Conservation (phyloP, 805 yeast species). For the Metschnikowia rubicola region DNA sequence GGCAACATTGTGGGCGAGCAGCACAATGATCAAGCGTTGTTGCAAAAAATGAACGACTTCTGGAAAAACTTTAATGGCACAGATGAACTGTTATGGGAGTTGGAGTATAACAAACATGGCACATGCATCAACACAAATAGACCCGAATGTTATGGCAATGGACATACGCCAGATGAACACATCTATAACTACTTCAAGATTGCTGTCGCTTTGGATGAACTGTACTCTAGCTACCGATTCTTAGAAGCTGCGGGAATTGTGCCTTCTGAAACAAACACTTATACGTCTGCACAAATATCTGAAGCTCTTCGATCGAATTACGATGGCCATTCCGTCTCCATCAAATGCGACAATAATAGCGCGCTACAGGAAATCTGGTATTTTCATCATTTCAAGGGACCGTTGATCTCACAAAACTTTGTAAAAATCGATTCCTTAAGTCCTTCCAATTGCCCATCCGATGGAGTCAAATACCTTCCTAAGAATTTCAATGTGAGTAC, state of each 20-base stretch:
- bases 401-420: constrained; percentile 28
- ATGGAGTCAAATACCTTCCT: constrained; percentile 71
- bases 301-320: constrained; percentile 31
- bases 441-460: constrained; percentile 60
- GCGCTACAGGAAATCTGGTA: constrained; percentile 27
- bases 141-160: constrained; percentile 34
- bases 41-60: background rate
- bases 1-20: constrained; percentile 24
- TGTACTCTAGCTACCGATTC: constrained; percentile 36
- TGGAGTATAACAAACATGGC: constrained; percentile 43
- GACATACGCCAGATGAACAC: constrained; percentile 20
- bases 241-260: constrained; percentile 33
- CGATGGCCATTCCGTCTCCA: constrained; percentile 31
- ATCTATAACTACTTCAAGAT: constrained; percentile 29
- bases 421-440: constrained; percentile 57
- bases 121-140: constrained; percentile 39
- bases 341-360: constrained; percentile 28
- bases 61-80: constrained; percentile 34
- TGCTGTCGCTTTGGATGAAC: constrained; percentile 30
- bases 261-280: constrained; percentile 33
- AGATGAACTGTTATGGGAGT: constrained; percentile 36
- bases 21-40: constrained; percentile 24
- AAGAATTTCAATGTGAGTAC: constrained; percentile 37
- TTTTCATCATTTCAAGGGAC: constrained; percentile 24
- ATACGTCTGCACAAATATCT: constrained; percentile 29